Conservation (phyloP, 805 yeast species). For the Ogataea degrootiae region DNA sequence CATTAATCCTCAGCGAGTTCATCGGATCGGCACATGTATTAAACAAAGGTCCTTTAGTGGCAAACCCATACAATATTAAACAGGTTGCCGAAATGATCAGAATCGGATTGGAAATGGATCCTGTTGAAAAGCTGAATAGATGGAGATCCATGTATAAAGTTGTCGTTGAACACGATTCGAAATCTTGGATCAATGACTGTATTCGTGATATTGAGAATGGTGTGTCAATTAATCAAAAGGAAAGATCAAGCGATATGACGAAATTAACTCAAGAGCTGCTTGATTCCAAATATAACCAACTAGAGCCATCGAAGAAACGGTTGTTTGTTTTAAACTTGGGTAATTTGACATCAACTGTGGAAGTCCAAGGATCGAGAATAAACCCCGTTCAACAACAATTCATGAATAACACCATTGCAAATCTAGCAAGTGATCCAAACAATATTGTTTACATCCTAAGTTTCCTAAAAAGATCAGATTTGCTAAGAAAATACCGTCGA, state of each 20-base stretch:
- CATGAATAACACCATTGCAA: slow-evolving; percentile 51
- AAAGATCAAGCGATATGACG: slow-evolving; percentile 17
- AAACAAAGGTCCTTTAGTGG: slow-evolving; percentile 61
- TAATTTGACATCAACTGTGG: slow-evolving; percentile 32
- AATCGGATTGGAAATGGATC: slow-evolving; percentile 59
- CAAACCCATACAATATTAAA: slow-evolving; percentile 87
- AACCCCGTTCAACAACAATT: slow-evolving; percentile 58
- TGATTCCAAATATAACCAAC: slow-evolving; percentile 27
- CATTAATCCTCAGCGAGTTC: slow-evolving; percentile 84
- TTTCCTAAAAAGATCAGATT: slow-evolving; percentile 54
- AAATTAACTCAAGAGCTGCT: slow-evolving; percentile 32
- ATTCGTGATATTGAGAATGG: slow-evolving; percentile 44
- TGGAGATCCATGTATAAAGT: slow-evolving; percentile 61
- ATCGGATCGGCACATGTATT: slow-evolving; percentile 89
- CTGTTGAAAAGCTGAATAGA: slow-evolving; percentile 50
- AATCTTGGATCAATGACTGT: slow-evolving; percentile 65
- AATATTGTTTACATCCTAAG: slow-evolving; percentile 73
- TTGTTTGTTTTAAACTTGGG: slow-evolving; percentile 52
- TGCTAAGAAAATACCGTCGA: slow-evolving; percentile 65
- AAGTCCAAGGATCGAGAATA: slow-evolving; percentile 32
- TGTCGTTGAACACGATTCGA: slow-evolving; percentile 64
- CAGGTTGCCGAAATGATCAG: slow-evolving; percentile 62
- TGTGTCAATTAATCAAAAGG: slow-evolving; percentile 38
- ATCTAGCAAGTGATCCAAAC: slow-evolving; percentile 49
- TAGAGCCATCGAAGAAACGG: slow-evolving; percentile 29